Conservation (phyloP, 2,329 filamentous ascomycete genomes). For the Fusarium sp. region DNA sequence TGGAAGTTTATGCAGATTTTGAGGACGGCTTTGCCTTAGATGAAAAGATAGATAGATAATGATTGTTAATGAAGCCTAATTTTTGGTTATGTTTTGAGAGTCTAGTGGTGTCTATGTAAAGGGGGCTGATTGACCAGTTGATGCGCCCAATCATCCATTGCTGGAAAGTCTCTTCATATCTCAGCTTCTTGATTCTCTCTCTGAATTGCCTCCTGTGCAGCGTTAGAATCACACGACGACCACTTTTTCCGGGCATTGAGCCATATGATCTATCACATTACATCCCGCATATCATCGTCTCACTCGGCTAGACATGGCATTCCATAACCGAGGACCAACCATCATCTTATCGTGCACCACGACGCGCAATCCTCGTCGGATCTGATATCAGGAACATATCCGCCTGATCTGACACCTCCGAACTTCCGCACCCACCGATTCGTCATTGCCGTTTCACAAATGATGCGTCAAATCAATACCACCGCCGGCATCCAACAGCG, state of each 20-base stretch:
- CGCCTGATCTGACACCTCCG: not conserved
- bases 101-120: not conserved
- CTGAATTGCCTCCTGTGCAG: no score
- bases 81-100: not conserved
- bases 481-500: slow-evolving; percentile 60
- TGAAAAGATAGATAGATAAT: not conserved
- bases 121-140: not conserved
- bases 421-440: slow-evolving; percentile 12
- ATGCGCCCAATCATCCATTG: not conserved
- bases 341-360: not conserved
- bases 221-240: no score
- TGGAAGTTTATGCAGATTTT: slow-evolving; percentile 58
- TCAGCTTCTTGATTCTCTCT: not conserved
- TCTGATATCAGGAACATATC: not conserved
- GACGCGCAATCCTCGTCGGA: slow-evolving; percentile 1
- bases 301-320: slow-evolving; percentile 8
- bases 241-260: not conserved
- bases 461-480: slow-evolving; percentile 62
- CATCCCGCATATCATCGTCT: not conserved
- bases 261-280: not conserved
- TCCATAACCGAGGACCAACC: not conserved
- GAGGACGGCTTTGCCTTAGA: slow-evolving; percentile 44
- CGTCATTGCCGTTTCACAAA: slow-evolving; percentile 31
- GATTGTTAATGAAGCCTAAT: slow-evolving; percentile 12
- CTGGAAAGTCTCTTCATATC: not conserved